Evolutionary conservation across 2,329 filamentous ascomycete genomes (phyloP).

Genomic region (Cladosporium sp.): DNA sequence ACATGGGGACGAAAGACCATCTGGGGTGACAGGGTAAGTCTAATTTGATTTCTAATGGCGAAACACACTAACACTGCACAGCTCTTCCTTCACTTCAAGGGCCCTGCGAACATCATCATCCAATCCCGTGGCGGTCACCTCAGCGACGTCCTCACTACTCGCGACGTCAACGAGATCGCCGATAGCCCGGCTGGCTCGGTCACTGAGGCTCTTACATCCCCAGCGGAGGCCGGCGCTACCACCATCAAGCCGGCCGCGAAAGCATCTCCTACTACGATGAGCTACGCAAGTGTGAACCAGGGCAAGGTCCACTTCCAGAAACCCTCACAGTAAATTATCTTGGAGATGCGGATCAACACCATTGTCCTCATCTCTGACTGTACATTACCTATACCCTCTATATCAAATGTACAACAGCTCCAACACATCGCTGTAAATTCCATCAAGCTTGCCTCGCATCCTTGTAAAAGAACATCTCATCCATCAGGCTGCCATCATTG

Average conservation of each 20-base stretch:
- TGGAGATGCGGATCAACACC: background rate
- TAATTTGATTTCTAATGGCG: background rate
- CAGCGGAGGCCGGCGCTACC: conserved; percentile 24
- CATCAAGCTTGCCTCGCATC: conserved; percentile 35
- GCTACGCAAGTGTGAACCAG: conserved; percentile 31
- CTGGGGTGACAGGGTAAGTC: conserved; percentile 76
- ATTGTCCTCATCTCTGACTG: background rate
- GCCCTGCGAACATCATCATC: conserved; percentile 78
- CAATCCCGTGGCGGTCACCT: conserved; percentile 80
- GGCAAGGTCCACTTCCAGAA: conserved; percentile 32
- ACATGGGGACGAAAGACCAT: conserved; percentile 77
- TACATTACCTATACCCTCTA: conserved; percentile 13
- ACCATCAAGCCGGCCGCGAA: conserved; percentile 16
- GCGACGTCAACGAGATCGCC: conserved; percentile 87
- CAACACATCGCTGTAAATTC: background rate
- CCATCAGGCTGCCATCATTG: conserved; percentile 43
- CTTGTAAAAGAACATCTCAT: conserved; percentile 58
- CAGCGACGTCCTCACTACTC: conserved; percentile 69
- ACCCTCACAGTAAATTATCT: background rate
- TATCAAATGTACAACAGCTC: conserved; percentile 12
- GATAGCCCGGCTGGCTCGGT: conserved; percentile 71
- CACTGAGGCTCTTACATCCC: conserved; percentile 47
- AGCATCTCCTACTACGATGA: conserved; percentile 28
- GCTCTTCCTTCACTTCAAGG: conserved; percentile 84
- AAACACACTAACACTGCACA: conserved; percentile 25